Conservation (phyloP, 202 grass and related monocot species). For the Bolboschoenoplectus hybrid region DNA sequence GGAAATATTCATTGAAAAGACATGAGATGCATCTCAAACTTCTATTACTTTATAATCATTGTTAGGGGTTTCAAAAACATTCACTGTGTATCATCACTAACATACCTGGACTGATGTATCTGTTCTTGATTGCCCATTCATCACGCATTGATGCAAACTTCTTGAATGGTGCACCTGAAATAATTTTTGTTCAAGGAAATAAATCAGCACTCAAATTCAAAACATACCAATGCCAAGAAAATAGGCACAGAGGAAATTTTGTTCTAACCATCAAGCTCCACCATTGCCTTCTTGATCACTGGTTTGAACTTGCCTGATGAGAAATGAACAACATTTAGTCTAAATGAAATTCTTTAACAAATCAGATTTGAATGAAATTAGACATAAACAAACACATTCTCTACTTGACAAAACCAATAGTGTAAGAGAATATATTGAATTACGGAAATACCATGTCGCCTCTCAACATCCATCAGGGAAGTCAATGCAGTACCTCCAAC, state of each 20-base stretch:
- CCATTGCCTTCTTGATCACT: constrained; percentile 99
- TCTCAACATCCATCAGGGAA: constrained; percentile 97
- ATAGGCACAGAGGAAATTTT: not conserved
- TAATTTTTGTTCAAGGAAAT: not conserved
- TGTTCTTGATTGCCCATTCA: constrained; percentile 87
- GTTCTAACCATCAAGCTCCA: constrained; percentile 88
- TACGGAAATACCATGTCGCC: constrained; percentile 80
- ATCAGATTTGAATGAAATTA: constrained; percentile 26
- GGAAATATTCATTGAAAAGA: too few species aligned
- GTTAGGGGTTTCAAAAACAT: not conserved
- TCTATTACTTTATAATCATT: not conserved
- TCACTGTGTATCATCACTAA: not conserved
- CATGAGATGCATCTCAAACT: too few species aligned
- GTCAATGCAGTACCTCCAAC: constrained; percentile 98
- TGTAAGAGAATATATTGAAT: not conserved
- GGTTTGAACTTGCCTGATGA: constrained; percentile 88
- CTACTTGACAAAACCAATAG: constrained; percentile 9
- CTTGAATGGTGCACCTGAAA: constrained; percentile 76
- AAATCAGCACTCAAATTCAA: not conserved
- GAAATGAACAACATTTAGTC: constrained; percentile 7
- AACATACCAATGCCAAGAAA: not conserved
- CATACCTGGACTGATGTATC: constrained; percentile 93
- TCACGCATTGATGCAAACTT: constrained; percentile 87
- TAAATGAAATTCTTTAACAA: not conserved
- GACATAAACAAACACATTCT: constrained; percentile 24